Evolutionary conservation across 2,329 filamentous ascomycete species (phyloP).

Genomic region (Pseudopyricularia cyperi): DNA sequence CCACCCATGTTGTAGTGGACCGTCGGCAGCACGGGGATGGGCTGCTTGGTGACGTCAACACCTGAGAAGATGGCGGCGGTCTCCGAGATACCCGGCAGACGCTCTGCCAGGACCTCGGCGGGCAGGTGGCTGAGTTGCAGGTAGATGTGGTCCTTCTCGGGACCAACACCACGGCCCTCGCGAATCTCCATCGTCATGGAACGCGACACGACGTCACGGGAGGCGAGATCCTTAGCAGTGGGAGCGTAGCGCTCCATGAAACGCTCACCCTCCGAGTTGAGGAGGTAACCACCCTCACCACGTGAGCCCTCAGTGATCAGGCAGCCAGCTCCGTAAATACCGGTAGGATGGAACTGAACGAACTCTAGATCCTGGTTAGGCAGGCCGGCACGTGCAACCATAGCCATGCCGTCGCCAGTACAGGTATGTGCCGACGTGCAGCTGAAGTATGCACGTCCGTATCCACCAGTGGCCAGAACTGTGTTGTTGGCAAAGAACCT

Average conservation of each 20-base stretch:
- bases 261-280: constrained; percentile 95
- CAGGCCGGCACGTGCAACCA: constrained; percentile 94
- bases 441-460: constrained; percentile 95
- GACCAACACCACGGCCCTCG: constrained; percentile 89
- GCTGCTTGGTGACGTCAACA: constrained; percentile 94
- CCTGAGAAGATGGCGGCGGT: constrained; percentile 95
- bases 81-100: constrained; percentile 96
- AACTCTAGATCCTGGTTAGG: constrained; percentile 99
- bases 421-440: constrained; percentile 98
- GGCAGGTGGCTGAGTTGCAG: constrained; percentile 94
- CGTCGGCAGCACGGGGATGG: constrained; percentile 89
- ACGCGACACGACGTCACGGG: constrained; percentile 89
- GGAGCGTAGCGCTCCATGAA: constrained; percentile 99
- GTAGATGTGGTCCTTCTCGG: constrained; percentile 97
- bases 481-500: constrained; percentile 95
- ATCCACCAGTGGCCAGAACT: constrained; percentile 90
- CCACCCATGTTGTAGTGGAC: constrained; percentile 99
- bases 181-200: constrained; percentile 99
- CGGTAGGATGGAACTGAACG: constrained; percentile 97
- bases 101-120: constrained; percentile 82
- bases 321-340: constrained; percentile 97
- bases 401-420: constrained; percentile 98
- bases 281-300: constrained; percentile 94
- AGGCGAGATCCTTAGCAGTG: constrained; percentile 94
- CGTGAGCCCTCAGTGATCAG: constrained; percentile 96